Percentiles rank a stretch among this genome's conserved stretches.
phyloP scores from a whole-genome alignment of 306 rosid genomes.

The Argentina anserina region DNA sequence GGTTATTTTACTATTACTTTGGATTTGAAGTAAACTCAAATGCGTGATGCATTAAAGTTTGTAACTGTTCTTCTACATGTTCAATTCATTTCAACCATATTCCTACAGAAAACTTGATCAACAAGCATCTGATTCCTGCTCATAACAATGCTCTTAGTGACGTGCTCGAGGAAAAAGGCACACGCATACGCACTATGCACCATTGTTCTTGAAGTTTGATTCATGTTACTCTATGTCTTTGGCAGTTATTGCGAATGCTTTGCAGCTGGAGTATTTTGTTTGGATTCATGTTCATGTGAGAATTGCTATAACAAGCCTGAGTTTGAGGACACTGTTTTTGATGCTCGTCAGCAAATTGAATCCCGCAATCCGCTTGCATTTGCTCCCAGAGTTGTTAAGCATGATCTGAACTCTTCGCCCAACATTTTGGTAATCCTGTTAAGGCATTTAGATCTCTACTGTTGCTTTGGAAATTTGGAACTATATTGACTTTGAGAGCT shows the following conservation, averaged over 20 bases:
- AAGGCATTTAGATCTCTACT: not conserved
- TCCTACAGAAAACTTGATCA: not conserved
- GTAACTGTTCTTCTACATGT: not conserved
- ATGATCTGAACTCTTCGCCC: slow-evolving; percentile 11
- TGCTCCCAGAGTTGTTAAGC: slow-evolving; percentile 21
- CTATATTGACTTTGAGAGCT: slow-evolving; percentile 13
- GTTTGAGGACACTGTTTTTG: slow-evolving; percentile 17
- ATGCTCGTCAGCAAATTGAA: slow-evolving; percentile 9
- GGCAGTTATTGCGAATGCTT: slow-evolving; percentile 43
- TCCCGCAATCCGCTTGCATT: slow-evolving; percentile 36
- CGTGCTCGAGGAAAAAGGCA: not conserved
- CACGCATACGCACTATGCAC: not conserved
- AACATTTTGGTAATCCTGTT: slow-evolving; percentile 20
- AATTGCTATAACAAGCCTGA: slow-evolving; percentile 22
- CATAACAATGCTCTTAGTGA: not conserved
- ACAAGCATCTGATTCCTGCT: not conserved
- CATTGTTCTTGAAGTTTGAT: not conserved
- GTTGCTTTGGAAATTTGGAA: not conserved
- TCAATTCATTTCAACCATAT: not conserved
- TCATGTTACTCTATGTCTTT: slow-evolving; percentile 21
- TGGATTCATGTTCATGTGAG: slow-evolving; percentile 27
- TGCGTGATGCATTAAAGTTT: not conserved
- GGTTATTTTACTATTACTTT: not conserved
- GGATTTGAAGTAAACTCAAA: not conserved
- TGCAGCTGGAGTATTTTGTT: slow-evolving; percentile 21